Conservation (phyloP, 1,139 yeast species). For the Hyphopichia fennica region DNA sequence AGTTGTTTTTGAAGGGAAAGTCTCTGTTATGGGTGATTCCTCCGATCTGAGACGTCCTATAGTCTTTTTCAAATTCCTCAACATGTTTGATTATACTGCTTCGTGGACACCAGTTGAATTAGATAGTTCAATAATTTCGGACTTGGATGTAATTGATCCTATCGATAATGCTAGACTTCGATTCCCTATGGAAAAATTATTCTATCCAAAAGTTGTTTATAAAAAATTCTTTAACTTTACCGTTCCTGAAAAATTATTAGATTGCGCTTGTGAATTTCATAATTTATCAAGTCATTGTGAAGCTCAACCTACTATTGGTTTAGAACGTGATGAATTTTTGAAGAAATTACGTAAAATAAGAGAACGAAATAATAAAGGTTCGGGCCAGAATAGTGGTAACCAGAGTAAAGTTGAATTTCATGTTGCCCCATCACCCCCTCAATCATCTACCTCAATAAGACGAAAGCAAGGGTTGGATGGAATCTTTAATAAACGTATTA, state of each 20-base stretch:
- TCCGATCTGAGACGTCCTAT: conserved; percentile 13
- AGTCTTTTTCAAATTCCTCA: conserved; percentile 22
- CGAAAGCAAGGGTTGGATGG: conserved; percentile 8
- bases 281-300: conserved; percentile 34
- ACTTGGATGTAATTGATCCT: conserved; percentile 14
- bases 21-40: conserved; percentile 15
- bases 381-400: background rate
- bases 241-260: conserved; percentile 40
- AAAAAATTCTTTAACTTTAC: conserved; percentile 45
- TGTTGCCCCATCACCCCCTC: background rate
- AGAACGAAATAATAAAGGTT: conserved; percentile 7
- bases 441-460: background rate
- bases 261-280: conserved; percentile 38
- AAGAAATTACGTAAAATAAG: conserved; percentile 4
- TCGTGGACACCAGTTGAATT: conserved; percentile 19
- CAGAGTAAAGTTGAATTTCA: background rate
- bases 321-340: conserved; percentile 18
- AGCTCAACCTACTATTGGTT: conserved; percentile 41
- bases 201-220: conserved; percentile 28
- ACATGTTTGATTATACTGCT: conserved; percentile 29
- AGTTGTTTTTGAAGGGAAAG: conserved; percentile 56
- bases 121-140: background rate
- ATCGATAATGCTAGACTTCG: conserved; percentile 19
- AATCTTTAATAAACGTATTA: conserved; percentile 9
- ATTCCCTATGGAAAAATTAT: conserved; percentile 21